These are phyloP conservation scores for Penicillium lividum DNA, from an alignment of 495 filamentous ascomycete species.

Conservation along the genomic window DNA sequence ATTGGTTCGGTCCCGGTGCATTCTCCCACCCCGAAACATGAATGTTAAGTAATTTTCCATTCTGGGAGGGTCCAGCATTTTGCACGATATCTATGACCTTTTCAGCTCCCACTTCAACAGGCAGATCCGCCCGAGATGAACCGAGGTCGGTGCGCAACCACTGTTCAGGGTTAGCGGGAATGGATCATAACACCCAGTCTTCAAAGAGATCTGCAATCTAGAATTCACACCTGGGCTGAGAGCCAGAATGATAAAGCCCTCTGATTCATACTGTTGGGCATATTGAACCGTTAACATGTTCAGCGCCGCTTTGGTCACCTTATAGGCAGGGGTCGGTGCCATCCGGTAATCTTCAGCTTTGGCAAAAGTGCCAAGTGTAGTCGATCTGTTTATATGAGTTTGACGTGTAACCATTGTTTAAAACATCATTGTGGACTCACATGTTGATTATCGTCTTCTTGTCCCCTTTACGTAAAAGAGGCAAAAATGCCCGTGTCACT, in stretches of 20 bases:
- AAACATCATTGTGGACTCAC: slow-evolving; percentile 22
- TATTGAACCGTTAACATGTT: slow-evolving; percentile 54
- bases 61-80: slow-evolving; percentile 33
- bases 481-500: slow-evolving; percentile 46
- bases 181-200: slow-evolving; percentile 19
- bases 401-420: background rate
- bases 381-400: slow-evolving; percentile 20
- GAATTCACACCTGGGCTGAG: slow-evolving; percentile 49
- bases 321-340: slow-evolving; percentile 45
- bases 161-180: slow-evolving; percentile 28
- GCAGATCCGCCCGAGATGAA: slow-evolving; percentile 43
- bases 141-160: slow-evolving; percentile 55
- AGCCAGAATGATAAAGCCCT: slow-evolving; percentile 48
- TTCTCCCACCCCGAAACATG: slow-evolving; percentile 47
- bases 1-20: slow-evolving; percentile 31
- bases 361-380: slow-evolving; percentile 46
- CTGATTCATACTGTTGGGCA: slow-evolving; percentile 36
- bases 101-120: slow-evolving; percentile 42
- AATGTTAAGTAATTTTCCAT: slow-evolving; percentile 50
- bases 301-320: slow-evolving; percentile 52
- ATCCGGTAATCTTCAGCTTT: slow-evolving; percentile 20
- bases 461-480: slow-evolving; percentile 44
- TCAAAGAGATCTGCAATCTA: slow-evolving; percentile 25
- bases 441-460: slow-evolving; percentile 52
- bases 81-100: slow-evolving; percentile 48